Conservation (phyloP, 805 yeast species). For the Yarrowia sp. region DNA sequence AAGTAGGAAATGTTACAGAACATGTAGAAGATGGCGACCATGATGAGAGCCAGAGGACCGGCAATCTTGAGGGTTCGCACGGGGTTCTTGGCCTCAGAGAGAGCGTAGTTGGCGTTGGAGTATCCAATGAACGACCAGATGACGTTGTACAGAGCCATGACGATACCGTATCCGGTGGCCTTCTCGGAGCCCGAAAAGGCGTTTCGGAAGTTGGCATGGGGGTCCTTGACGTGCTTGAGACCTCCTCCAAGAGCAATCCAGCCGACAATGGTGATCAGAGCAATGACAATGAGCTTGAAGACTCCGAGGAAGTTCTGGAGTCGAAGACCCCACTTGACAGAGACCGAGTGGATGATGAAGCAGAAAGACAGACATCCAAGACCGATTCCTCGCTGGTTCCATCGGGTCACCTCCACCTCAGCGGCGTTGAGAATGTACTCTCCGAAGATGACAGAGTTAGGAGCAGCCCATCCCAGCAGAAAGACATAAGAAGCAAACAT, state of each 20-base stretch:
- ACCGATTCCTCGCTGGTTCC: constrained; percentile 79
- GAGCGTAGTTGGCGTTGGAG: constrained; percentile 78
- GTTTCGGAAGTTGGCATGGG: constrained; percentile 59
- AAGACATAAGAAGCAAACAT: constrained; percentile 69
- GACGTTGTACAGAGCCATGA: constrained; percentile 69
- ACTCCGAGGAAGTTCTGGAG: constrained; percentile 66
- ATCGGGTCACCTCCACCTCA: constrained; percentile 59
- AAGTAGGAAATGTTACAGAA: constrained; percentile 75
- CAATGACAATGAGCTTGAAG: constrained; percentile 68
- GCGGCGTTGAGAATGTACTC: constrained; percentile 76
- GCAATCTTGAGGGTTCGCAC: constrained; percentile 64
- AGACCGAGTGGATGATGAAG: constrained; percentile 58
- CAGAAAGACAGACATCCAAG: constrained; percentile 71
- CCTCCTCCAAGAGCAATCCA: constrained; percentile 83
- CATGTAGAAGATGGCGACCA: constrained; percentile 64
- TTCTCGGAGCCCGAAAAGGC: constrained; percentile 52
- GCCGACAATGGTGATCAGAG: constrained; percentile 71
- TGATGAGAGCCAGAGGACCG: constrained; percentile 68
- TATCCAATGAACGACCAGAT: constrained; percentile 85
- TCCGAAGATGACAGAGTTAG: constrained; percentile 78
- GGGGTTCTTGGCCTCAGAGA: constrained; percentile 76
- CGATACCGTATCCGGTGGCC: constrained; percentile 45
- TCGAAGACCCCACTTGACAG: constrained; percentile 63
- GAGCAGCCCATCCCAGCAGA: constrained; percentile 82
- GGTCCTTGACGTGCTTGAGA: constrained; percentile 47